Percentiles rank a stretch among this genome's conserved stretches.
phyloP scores from a whole-genome alignment of 2,329 filamentous ascomycete genomes.

The Zymoseptoria passerinii region DNA sequence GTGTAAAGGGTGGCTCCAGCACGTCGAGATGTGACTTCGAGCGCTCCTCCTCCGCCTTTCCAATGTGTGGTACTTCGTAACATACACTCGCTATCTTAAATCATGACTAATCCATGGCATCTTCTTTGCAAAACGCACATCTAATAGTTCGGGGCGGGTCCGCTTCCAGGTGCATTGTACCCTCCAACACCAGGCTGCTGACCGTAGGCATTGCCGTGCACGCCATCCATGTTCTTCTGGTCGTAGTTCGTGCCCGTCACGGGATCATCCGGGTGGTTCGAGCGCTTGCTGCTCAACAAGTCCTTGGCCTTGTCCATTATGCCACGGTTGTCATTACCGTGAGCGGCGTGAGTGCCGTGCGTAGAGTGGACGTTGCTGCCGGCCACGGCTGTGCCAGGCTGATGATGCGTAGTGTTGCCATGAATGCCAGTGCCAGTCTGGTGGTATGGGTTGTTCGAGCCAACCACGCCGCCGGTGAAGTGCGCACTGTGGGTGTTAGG shows the following conservation, averaged over 20 bases:
- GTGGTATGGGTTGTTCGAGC: neutral
- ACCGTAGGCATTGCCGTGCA: neutral
- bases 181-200: neutral
- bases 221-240: neutral
- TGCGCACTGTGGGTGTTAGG: neutral
- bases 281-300: conserved; percentile 5
- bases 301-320: conserved; percentile 11
- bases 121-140: neutral
- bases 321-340: neutral
- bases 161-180: neutral
- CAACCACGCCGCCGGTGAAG: neutral
- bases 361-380: neutral
- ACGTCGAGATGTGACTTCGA: too few relatives aligned
- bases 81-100: neutral
- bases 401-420: neutral
- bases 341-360: neutral
- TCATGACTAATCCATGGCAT: neutral
- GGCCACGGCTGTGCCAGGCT: neutral
- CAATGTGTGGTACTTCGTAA: too few relatives aligned
- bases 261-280: neutral
- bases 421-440: neutral
- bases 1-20: too few relatives aligned
- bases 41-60: too few relatives aligned
- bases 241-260: neutral
- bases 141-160: neutral